Evolutionary conservation across 208 protist species (phyloP).

Genomic region (Tritrichomonas musculus): DNA sequence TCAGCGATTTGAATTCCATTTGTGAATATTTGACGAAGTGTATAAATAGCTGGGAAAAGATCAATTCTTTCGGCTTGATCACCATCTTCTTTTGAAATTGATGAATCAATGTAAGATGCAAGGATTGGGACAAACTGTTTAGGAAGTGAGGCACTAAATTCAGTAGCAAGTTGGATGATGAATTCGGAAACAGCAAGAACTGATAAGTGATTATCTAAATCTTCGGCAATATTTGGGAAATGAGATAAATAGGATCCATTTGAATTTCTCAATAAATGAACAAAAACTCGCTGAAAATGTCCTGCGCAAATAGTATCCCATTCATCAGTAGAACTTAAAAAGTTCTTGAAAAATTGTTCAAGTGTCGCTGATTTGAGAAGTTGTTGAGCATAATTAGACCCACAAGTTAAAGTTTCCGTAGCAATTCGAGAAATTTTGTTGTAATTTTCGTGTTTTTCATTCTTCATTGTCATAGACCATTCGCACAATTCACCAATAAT

Average conservation of each 20-base stretch:
- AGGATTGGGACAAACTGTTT: not conserved
- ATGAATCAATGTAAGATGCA: not conserved
- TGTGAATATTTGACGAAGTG: not conserved
- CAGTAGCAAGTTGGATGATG: not conserved
- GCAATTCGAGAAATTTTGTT: not conserved
- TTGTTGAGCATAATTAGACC: not conserved
- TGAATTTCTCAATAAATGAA: not conserved
- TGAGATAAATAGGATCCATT: not conserved
- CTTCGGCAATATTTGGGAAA: not conserved
- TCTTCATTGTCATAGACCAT: not conserved
- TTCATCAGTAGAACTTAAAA: not conserved
- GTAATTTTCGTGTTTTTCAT: not conserved
- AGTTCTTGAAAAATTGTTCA: not conserved
- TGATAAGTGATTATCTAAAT: not conserved
- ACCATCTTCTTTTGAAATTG: too few species aligned
- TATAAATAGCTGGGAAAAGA: not conserved
- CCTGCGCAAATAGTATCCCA: not conserved
- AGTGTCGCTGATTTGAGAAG: not conserved
- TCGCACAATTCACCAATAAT: not conserved
- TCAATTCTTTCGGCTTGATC: not conserved
- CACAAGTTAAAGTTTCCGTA: constrained; percentile 6
- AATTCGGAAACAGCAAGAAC: not conserved
- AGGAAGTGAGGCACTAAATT: not conserved
- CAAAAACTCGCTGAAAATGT: not conserved
- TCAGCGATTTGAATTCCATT: not conserved